A percentile compares a stretch with the other conserved stretches of the same genome.
These are phyloP conservation scores for Coemansia sp. DNA, from an alignment of 192 early-diverging fungal species.

Conservation along the genomic window DNA sequence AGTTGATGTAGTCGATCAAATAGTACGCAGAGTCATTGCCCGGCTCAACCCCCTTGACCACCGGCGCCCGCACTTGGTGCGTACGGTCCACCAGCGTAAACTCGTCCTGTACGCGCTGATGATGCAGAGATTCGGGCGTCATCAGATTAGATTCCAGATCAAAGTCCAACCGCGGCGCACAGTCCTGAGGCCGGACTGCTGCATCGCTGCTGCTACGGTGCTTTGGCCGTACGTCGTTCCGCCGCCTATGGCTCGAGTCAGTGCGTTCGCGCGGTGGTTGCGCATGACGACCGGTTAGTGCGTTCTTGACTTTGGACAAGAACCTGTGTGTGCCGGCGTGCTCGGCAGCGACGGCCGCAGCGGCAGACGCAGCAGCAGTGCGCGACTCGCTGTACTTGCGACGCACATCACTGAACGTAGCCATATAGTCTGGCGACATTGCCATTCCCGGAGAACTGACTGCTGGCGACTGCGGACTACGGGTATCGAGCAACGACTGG, in stretches of 20 bases:
- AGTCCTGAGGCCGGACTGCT: background rate
- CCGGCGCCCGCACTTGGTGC: background rate
- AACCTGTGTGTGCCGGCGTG: slow-evolving; percentile 38
- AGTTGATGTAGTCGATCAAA: slow-evolving; percentile 50
- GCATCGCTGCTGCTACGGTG: slow-evolving; percentile 12
- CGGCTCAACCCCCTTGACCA: slow-evolving; percentile 1
- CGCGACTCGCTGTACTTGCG: slow-evolving; percentile 28
- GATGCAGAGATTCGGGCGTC: slow-evolving; percentile 44
- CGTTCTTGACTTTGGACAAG: slow-evolving; percentile 42
- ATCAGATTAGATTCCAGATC: slow-evolving; percentile 41
- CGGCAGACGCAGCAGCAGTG: slow-evolving; percentile 7
- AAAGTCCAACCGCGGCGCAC: slow-evolving; percentile 35
- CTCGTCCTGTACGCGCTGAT: slow-evolving; percentile 15
- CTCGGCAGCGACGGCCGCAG: slow-evolving; percentile 5
- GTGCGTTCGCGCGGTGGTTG: background rate
- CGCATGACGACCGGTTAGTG: slow-evolving; percentile 27
- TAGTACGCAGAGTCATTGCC: slow-evolving; percentile 42
- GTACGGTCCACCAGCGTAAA: slow-evolving; percentile 11
- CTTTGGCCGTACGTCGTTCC: background rate
- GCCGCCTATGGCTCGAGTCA: slow-evolving; percentile 1
- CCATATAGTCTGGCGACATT: slow-evolving; percentile 38
- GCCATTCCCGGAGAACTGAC: background rate
- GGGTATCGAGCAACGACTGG: slow-evolving; percentile 22
- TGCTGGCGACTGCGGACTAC: slow-evolving; percentile 7
- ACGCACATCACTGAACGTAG: slow-evolving; percentile 42